Conservation (phyloP, 2,329 filamentous ascomycete genomes). For the Nothophoma quercina region DNA sequence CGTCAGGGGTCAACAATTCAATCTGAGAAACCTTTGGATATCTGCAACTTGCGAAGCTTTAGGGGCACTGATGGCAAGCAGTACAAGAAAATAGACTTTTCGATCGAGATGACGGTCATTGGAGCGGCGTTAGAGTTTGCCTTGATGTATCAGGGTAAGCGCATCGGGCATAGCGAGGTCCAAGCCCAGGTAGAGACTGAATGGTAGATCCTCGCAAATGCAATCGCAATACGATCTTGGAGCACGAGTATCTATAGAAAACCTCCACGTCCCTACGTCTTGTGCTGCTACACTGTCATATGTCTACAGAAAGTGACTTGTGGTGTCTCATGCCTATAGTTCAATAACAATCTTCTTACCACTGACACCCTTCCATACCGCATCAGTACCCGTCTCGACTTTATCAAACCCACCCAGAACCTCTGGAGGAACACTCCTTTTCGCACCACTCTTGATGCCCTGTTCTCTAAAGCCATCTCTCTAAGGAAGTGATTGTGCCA, state of each 20-base stretch:
- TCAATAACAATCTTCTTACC: conserved; percentile 41
- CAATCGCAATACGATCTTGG: too few species aligned
- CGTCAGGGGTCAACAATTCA: not conserved
- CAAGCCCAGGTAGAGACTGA: not conserved
- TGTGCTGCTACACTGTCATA: too few species aligned
- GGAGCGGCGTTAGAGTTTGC: conserved; percentile 21
- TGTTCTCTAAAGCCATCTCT: conserved; percentile 31
- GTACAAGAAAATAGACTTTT: conserved; percentile 13
- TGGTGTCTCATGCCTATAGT: conserved; percentile 23
- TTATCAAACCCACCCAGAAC: conserved; percentile 35
- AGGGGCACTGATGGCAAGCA: conserved; percentile 2
- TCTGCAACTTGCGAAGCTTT: not conserved
- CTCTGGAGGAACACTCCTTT: conserved; percentile 33
- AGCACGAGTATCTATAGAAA: too few species aligned
- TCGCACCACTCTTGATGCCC: conserved; percentile 25
- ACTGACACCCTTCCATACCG: conserved; percentile 39
- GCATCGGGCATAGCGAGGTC: not conserved
- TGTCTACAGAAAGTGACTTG: too few species aligned
- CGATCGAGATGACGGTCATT: conserved; percentile 21
- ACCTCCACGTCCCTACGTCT: too few species aligned
- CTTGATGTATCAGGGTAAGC: conserved; percentile 1
- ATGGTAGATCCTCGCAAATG: too few species aligned
- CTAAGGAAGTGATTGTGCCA: conserved; percentile 29
- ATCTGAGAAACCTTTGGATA: conserved; percentile 3
- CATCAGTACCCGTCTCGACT: conserved; percentile 30